Conservation (phyloP, 208 protist genomes). For the Porcisia deanei region DNA sequence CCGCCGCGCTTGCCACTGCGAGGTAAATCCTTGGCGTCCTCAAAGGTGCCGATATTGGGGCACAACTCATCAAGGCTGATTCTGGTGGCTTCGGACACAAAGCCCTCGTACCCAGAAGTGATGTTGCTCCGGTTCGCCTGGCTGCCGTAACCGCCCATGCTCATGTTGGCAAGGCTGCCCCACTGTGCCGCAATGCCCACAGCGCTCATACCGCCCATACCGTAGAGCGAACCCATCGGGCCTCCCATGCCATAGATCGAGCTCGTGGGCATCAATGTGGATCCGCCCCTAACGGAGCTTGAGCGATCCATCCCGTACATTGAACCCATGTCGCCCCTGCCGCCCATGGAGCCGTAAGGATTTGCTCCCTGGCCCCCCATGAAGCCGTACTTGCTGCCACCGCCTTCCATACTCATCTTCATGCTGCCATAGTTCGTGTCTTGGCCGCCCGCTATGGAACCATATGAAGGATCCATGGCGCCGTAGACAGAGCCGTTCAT, state of each 20-base stretch:
- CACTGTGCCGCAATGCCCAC: slow-evolving; percentile 62
- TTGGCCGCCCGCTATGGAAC: slow-evolving; percentile 5
- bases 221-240: slow-evolving; percentile 28
- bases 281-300: slow-evolving; percentile 22
- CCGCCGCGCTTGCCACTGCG: slow-evolving; percentile 77
- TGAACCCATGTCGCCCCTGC: not conserved
- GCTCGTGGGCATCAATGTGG: slow-evolving; percentile 18
- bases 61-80: slow-evolving; percentile 44
- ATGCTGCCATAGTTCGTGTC: slow-evolving; percentile 21
- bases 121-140: slow-evolving; percentile 32
- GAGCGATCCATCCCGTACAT: slow-evolving; percentile 23
- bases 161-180: slow-evolving; percentile 63
- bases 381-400: slow-evolving; percentile 14
- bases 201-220: slow-evolving; percentile 40
- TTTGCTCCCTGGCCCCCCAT: slow-evolving; percentile 11
- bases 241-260: slow-evolving; percentile 31
- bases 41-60: slow-evolving; percentile 57
- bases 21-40: slow-evolving; percentile 46
- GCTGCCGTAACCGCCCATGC: slow-evolving; percentile 10
- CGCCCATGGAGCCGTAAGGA: not conserved
- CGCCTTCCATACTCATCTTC: slow-evolving; percentile 5
- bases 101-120: slow-evolving; percentile 47
- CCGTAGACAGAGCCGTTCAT: slow-evolving; percentile 17
- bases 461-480: slow-evolving; percentile 5
- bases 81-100: slow-evolving; percentile 25